Evolutionary conservation across 345 rosid genomes (phyloP), one percentile per base, ranked within the genome.

Genomic region (Populus simonii): DNA sequence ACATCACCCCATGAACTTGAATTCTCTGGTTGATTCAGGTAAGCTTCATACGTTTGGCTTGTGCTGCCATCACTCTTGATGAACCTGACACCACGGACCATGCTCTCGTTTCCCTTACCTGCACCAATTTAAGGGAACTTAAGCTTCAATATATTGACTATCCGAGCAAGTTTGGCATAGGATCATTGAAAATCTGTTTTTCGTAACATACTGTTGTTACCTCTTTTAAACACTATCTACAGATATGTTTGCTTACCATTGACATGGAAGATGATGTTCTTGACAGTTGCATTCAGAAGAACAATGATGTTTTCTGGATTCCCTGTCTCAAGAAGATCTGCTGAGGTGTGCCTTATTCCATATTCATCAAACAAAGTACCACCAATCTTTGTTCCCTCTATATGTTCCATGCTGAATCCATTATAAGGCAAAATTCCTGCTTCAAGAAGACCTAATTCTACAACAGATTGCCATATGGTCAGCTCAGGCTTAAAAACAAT

Each of bases 351-450:
- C 47, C 93, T 89, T 66, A 76, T 84, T 55, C 96, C 96, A 77
- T 59, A 75, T 33, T 76, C 70, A 79, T 94, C 98, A 70, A 87
- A 92, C 41, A 82, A 65, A 51, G 87, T 90, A 57, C 92, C 96
- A 61, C 96, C 89, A 7, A 94, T 90, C 83, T 90, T 92, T 35
- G 97, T 94, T 62, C 93, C 97, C 71, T 87, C 82, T 22, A 84
- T 71, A 72, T 94, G 98, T 23, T 90, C 97, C 83, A 88, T 81
- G 67, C 76, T 92, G 65, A 80, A 91, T n/a, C 94, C 94, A 22
- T 91, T 91, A 7, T 87, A 87, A 2, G 97, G 98, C 59, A 80
- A 70, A 69, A 94, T 73, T 6, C 96, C 94, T 15, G 94, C 92
- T 87, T 92, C 93, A 55, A 90, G 92, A 66, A 92, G 89, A 43